phyloP scores from a whole-genome alignment of 2,329 filamentous ascomycete genomes.

The Penicillium vulpinum region DNA sequence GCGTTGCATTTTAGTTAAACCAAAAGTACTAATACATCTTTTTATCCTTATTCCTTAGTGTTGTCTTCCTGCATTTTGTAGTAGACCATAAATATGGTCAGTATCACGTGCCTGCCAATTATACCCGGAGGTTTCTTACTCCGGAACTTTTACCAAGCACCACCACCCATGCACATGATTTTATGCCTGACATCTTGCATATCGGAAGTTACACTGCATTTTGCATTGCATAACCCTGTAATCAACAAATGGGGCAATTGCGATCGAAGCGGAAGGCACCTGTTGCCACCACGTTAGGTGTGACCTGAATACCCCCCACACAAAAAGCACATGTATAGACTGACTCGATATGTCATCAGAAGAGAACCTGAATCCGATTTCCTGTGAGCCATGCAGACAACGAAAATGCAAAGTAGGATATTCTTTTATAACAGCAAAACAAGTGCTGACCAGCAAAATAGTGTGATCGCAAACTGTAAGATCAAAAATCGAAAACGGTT shows the following conservation, averaged over 20 bases:
- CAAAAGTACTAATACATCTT: not conserved
- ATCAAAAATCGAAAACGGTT: not conserved
- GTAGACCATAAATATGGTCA: not conserved
- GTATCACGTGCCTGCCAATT: constrained; percentile 2
- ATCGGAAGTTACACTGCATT: not conserved
- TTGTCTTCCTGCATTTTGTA: not conserved
- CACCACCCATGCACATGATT: constrained; percentile 1
- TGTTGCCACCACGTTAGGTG: constrained; percentile 9
- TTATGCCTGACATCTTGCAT: not conserved
- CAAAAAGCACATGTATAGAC: not conserved
- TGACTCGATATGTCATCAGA: constrained; percentile 8
- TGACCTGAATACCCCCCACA: not conserved
- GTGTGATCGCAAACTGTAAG: constrained; percentile 26
- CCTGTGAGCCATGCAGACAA: constrained; percentile 25
- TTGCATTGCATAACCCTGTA: not conserved
- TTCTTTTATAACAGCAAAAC: not conserved
- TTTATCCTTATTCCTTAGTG: not conserved
- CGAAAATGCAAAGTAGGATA: constrained; percentile 25
- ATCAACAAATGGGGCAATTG: constrained; percentile 1
- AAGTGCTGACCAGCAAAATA: constrained; percentile 13
- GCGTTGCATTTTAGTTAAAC: not conserved
- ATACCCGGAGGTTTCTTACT: constrained; percentile 19
- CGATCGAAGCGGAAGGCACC: constrained; percentile 13
- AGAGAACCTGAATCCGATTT: constrained; percentile 16
- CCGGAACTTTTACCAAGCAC: constrained; percentile 4